Evolutionary conservation across 2,329 filamentous ascomycete genomes (phyloP).

Genomic region (Talaromyces funiculosus): DNA sequence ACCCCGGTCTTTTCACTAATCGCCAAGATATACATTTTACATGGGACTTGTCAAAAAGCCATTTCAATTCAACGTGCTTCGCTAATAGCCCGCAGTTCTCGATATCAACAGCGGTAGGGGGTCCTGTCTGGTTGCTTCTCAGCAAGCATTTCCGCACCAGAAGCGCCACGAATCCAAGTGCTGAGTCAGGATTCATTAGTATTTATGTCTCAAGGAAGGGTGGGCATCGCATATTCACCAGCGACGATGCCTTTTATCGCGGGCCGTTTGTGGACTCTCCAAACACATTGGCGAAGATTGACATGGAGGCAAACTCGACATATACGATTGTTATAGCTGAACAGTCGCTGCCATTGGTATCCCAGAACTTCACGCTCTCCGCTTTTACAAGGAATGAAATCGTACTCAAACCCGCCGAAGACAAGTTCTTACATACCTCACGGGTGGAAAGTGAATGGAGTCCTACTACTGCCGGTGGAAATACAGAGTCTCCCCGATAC

Average conservation of each 20-base stretch:
- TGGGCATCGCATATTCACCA: conserved; percentile 68
- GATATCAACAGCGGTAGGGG: conserved; percentile 49
- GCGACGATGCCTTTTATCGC: conserved; percentile 64
- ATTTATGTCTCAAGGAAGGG: conserved; percentile 70
- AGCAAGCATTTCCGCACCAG: conserved; percentile 76
- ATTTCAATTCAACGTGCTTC: conserved; percentile 66
- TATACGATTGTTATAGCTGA: conserved; percentile 69
- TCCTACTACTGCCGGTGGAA: conserved; percentile 74
- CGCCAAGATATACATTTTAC: conserved; percentile 86
- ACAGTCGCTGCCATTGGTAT: conserved; percentile 65
- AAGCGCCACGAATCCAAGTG: conserved; percentile 40
- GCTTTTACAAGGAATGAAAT: conserved; percentile 66
- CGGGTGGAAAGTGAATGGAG: conserved; percentile 67
- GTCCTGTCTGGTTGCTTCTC: conserved; percentile 74
- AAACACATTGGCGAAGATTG: conserved; percentile 76
- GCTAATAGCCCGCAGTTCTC: conserved; percentile 59
- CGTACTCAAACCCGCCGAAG: conserved; percentile 55
- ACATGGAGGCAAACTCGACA: conserved; percentile 47
- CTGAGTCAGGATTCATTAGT: conserved; percentile 73
- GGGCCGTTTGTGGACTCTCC: conserved; percentile 91
- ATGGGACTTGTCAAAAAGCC: conserved; percentile 59
- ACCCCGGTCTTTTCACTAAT: conserved; percentile 71
- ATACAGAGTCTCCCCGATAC: conserved; percentile 69
- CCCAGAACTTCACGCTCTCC: conserved; percentile 81
- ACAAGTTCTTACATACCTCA: conserved; percentile 55